Evolutionary conservation across 345 rosid species (phyloP).

Genomic region (Orychophragmus violaceus): DNA sequence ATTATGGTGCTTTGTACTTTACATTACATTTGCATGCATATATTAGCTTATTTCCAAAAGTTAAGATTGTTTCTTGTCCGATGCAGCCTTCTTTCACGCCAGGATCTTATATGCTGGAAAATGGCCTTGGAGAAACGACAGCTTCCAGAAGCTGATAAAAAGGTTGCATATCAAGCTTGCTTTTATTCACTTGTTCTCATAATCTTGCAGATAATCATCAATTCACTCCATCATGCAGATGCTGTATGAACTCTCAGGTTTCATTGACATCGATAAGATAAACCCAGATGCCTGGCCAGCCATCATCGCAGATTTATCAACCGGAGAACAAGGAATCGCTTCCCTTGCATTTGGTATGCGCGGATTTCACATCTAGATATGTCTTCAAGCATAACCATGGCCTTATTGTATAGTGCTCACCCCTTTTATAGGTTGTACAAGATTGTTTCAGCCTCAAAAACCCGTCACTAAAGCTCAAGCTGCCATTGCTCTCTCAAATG

Average conservation of each 20-base stretch:
- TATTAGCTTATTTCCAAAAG: background rate
- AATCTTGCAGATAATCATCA: background rate
- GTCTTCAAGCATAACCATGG: constrained; percentile 1
- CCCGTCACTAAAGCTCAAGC: constrained; percentile 97
- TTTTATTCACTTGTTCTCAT: background rate
- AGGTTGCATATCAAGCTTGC: constrained; percentile 41
- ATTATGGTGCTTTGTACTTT: background rate
- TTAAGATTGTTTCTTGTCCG: constrained; percentile 9
- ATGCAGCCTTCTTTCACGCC: constrained; percentile 84
- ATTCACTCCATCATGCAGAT: constrained; percentile 35
- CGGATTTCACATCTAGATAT: constrained; percentile 11
- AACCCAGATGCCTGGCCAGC: constrained; percentile 95
- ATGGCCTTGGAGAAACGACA: constrained; percentile 86
- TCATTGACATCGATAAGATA: constrained; percentile 75
- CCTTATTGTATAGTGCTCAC: constrained; percentile 14
- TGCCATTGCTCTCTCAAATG: constrained; percentile 85
- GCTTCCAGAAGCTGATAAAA: constrained; percentile 82
- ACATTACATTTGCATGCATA: background rate
- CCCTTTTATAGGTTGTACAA: constrained; percentile 64
- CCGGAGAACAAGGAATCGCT: constrained; percentile 84
- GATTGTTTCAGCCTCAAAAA: constrained; percentile 90
- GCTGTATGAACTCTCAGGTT: constrained; percentile 71
- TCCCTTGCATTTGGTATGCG: constrained; percentile 88
- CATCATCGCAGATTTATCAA: constrained; percentile 71
- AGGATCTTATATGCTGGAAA: constrained; percentile 97